Evolutionary conservation across 148 eudicot genomes (phyloP), one percentile per base, ranked within the genome.

Genomic region (Salicornia ramosissima): DNA sequence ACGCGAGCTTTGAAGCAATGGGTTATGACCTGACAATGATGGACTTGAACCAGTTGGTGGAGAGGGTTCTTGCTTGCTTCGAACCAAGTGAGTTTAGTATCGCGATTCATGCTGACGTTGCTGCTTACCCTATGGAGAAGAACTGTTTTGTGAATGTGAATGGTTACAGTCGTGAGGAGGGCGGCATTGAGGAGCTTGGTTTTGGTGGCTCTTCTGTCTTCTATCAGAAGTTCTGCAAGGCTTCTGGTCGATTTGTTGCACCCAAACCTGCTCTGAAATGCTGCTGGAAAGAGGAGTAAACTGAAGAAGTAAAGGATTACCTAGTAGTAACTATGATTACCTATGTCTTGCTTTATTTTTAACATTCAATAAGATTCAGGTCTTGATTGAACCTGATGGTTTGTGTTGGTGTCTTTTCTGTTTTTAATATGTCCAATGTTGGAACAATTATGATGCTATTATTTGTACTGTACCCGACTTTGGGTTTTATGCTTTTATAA

Each of bases 1-100:
- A 91, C 42, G 88, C 91, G 0, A 91, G 97, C 83, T 91, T 91
- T 76, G 97, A 91, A 85, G 83, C 91, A 0, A 90, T 85, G 42
- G 91, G 91, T 0, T 91, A 91, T 45, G 86, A 91, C 78, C 72
- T 73, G 3, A 69, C 80, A 54, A 65, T 5, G 0, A 69, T 87
- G 4, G 64, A 69, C 34, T 28, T 88, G 42, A 81, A 70, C 58
- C 60, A 66, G 28, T 61, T 91, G 81, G 82, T 87, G 29, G 84
- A 79, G 79, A 82, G 97, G 78, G 97, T 87, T 8, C 76, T 91
- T 40, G 79, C 79, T 12, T 91, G 97, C 76, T 91, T 91, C 40
- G 50, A 82, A 25, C 97, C 97, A 1, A 79, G 52, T 0, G 95
- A 91, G 70, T 91, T 91, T 53, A 86, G 91, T 22, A 59, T 91